Evolutionary conservation across 495 filamentous ascomycete species (phyloP).

Genomic region (Annulohypoxylon bovei): DNA sequence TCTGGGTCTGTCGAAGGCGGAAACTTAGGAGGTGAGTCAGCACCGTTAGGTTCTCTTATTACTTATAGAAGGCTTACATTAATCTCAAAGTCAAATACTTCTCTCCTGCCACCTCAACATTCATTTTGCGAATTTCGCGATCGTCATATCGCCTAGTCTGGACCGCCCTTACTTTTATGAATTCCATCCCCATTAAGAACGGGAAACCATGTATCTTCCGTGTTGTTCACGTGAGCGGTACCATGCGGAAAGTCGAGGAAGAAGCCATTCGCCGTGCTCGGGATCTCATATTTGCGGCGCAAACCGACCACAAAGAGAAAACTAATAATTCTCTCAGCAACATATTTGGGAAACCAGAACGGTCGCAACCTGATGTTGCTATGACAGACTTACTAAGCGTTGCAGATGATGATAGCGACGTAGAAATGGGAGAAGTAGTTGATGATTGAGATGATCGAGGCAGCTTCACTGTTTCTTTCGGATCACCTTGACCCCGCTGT

Average conservation of each 20-base stretch:
- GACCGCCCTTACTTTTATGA: conserved; percentile 87
- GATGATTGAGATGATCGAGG: conserved; percentile 49
- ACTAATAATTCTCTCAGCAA: conserved; percentile 50
- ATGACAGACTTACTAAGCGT: conserved; percentile 53
- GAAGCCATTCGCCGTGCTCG: conserved; percentile 83
- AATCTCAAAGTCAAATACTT: conserved; percentile 82
- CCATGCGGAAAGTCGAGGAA: conserved; percentile 90
- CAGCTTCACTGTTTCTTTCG: conserved; percentile 53
- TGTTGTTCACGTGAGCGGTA: conserved; percentile 92
- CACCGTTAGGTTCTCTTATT: conserved; percentile 3
- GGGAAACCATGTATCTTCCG: conserved; percentile 75
- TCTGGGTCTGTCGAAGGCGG: conserved; percentile 72
- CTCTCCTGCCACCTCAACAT: conserved; percentile 90
- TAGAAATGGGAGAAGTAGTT: conserved; percentile 59
- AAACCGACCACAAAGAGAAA: conserved; percentile 54
- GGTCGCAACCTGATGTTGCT: conserved; percentile 49
- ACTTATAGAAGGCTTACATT: conserved; percentile 30
- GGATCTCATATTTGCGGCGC: conserved; percentile 71
- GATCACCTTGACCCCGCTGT: conserved; percentile 54
- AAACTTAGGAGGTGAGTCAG: conserved; percentile 28
- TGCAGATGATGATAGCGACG: conserved; percentile 59
- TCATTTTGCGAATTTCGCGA: conserved; percentile 83
- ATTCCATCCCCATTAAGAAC: conserved; percentile 67
- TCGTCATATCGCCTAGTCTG: conserved; percentile 86
- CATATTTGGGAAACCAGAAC: conserved; percentile 50